Base-by-base conservation (phyloP, 1,139 yeast species). In the Saccharomycopsis hybrid region DNA sequence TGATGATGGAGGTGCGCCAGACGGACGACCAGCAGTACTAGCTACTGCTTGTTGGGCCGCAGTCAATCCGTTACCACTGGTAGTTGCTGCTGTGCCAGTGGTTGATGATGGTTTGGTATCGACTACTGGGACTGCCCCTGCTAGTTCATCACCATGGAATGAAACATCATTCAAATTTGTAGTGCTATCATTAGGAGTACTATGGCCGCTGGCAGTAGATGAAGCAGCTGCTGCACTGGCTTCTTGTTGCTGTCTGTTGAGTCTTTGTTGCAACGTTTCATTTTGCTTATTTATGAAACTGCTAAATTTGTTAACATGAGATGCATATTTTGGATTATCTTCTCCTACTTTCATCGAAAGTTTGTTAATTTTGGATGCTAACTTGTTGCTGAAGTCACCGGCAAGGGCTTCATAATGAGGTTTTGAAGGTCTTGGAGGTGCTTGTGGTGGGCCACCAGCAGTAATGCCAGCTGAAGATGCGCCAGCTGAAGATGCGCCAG, bases 311-410 rank as follows among this genome's bases (percentile, higher is more conserved):
- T 18, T 35, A 5, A 48, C 48, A 13, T 42, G 43, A 3, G n/a
- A 4, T 25, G 13, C 25, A 7, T 27, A 46, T 30, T 42, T 42
- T 9, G 54, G 54, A n/a, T 48, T 49, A 11, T 45, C 47, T 27
- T 51, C 47, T n/a, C 48, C 52, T 7, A 51, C 3, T 35, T 39
- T 51, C 41, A 43, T 30, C 4, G 52, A 48, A 25, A 51, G 37
- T 43, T 42, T 36, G 9, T 28, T 46, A 18, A 51, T 13, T 32
- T 43, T 43, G 2, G 38, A 28, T 4, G 48, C 29, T 8, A 51
- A 38, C 13, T 32, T 41, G 36, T 46, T 46, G n/a, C 42, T 39
- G 11, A 48, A 8, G 5, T 49, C 50, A 3, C 50, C 52, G 11
- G 50, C 49, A 7, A 28, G 25, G 4, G 39, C 47, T 32, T 46